These are phyloP conservation scores for Podospora bellae-mahoneyi DNA, from an alignment of 495 filamentous ascomycete genomes.

Conservation along the genomic window DNA sequence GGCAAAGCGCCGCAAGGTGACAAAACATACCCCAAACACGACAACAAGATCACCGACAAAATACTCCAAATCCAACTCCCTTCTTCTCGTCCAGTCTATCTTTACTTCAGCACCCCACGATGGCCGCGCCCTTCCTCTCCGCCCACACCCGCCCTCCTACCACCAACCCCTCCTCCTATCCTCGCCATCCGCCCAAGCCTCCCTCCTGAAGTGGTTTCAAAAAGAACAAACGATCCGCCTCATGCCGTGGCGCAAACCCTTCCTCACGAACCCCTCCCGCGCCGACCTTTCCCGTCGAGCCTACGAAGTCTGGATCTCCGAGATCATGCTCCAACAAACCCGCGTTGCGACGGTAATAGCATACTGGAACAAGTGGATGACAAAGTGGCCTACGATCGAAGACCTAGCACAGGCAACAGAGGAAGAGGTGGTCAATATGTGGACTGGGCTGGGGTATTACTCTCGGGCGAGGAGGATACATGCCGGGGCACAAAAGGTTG, in stretches of 20 bases:
- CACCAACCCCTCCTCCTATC: constrained; percentile 44
- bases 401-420: constrained; percentile 35
- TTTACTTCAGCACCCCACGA: neutral
- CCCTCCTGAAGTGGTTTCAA: constrained; percentile 44
- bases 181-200: constrained; percentile 19
- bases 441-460: constrained; percentile 48
- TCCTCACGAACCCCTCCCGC: constrained; percentile 27
- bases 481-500: constrained; percentile 37
- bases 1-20: neutral
- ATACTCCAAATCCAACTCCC: neutral
- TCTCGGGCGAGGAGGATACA: constrained; percentile 42
- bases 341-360: constrained; percentile 43
- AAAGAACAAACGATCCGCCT: constrained; percentile 31
- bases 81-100: neutral
- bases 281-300: constrained; percentile 37
- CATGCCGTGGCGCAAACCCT: constrained; percentile 51
- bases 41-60: neutral
- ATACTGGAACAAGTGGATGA: constrained; percentile 48
- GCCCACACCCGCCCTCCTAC: constrained; percentile 32
- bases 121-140: constrained; percentile 6
- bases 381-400: constrained; percentile 39
- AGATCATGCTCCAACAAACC: constrained; percentile 52
- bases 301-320: constrained; percentile 52
- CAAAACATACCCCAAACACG: neutral
- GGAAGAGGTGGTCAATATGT: constrained; percentile 40